Evolutionary conservation across 352 stramenopile species (phyloP).

Genomic region (Phytophthora syringae): DNA sequence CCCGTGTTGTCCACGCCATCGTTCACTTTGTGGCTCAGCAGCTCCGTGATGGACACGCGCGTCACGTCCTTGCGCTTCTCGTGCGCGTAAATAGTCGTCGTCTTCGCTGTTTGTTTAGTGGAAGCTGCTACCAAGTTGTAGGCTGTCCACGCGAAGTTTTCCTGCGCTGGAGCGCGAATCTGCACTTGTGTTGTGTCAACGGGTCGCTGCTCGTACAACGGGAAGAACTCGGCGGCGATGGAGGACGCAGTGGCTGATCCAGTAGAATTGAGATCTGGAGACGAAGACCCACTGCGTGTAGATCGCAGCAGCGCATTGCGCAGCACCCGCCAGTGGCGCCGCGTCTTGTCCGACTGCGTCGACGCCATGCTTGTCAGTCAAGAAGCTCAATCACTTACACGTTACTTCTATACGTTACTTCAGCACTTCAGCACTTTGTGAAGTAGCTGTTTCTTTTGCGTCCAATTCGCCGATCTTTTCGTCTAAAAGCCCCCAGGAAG

Average conservation of each 20-base stretch:
- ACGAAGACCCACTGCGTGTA: constrained; percentile 4
- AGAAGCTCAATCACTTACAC: background rate
- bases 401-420: constrained; percentile 8
- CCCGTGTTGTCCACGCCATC: constrained; percentile 88
- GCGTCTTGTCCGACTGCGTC: constrained; percentile 42
- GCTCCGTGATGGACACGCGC: constrained; percentile 60
- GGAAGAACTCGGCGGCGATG: constrained; percentile 72
- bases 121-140: constrained; percentile 40
- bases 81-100: constrained; percentile 50
- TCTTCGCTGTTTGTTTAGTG: background rate
- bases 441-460: no score
- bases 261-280: background rate
- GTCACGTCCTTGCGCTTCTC: constrained; percentile 70
- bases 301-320: constrained; percentile 62
- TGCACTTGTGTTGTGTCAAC: constrained; percentile 19
- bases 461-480: constrained; percentile 33
- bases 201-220: constrained; percentile 32
- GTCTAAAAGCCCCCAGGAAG: constrained; percentile 28
- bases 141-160: constrained; percentile 57
- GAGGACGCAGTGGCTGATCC: constrained; percentile 55
- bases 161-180: constrained; percentile 19
- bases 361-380: constrained; percentile 29
- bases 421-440: background rate
- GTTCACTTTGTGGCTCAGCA: constrained; percentile 82
- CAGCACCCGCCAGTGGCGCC: constrained; percentile 74